These are phyloP conservation scores for Tolypocladium inflatum DNA, from an alignment of 2,329 filamentous ascomycete species.

Conservation along the genomic window DNA sequence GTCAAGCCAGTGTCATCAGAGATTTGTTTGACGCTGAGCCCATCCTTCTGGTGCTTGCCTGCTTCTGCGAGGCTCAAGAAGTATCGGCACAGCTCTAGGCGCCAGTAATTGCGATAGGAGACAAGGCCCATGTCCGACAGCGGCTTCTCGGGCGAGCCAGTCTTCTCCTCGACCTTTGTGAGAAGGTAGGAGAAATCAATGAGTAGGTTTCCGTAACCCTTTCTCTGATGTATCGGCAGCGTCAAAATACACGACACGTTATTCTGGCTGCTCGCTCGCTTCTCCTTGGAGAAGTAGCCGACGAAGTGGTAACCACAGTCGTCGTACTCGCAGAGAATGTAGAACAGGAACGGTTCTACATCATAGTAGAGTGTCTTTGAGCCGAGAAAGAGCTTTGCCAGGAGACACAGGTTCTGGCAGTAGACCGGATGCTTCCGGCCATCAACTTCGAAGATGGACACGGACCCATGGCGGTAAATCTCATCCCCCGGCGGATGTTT, in stretches of 20 bases:
- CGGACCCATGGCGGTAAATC: constrained; percentile 84
- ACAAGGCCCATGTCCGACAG: constrained; percentile 96
- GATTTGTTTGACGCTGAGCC: constrained; percentile 55
- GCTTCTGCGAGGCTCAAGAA: constrained; percentile 44
- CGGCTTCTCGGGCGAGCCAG: constrained; percentile 92
- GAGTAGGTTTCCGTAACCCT: constrained; percentile 90
- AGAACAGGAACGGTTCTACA: constrained; percentile 93
- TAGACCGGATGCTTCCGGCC: constrained; percentile 97
- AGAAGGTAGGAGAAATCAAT: constrained; percentile 98
- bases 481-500: constrained; percentile 97
- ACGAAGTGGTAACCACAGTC: constrained; percentile 91
- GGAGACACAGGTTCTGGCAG: constrained; percentile 91
- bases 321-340: constrained; percentile 92
- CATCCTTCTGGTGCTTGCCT: constrained; percentile 27
- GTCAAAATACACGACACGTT: constrained; percentile 98
- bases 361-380: constrained; percentile 98
- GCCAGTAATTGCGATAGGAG: constrained; percentile 97
- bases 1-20: constrained; percentile 93
- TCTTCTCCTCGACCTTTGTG: constrained; percentile 85
- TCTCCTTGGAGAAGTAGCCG: constrained; percentile 99
- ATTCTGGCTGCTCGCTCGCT: constrained; percentile 86
- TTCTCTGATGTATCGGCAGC: constrained; percentile 90
- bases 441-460: constrained; percentile 96
- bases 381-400: constrained; percentile 95
- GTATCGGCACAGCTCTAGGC: constrained; percentile 77